Base-by-base conservation (phyloP, 345 rosid genomes). In the Salix viminalis region DNA sequence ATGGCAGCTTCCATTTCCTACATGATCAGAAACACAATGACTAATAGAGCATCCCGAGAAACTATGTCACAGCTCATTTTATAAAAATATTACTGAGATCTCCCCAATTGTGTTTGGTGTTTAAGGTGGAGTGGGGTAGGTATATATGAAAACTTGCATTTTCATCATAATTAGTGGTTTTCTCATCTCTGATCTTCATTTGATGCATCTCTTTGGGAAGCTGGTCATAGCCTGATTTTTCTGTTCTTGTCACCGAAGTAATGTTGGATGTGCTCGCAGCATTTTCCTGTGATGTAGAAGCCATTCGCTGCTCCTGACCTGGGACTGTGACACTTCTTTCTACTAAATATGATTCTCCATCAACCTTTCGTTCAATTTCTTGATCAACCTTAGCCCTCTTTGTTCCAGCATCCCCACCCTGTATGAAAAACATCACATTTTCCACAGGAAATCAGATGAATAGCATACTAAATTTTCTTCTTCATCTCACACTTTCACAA, bases 301-400 rank as follows among this genome's bases (percentile, higher is more conserved):
- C 92, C 87, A 79, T 83, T 24, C 80, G 88, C 76, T 87, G 90
- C 79, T 87, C 95, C 74, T 80, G 70, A 75, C 77, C 87, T 5
- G 84, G 28, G 41, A 83, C 75, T 5, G 84, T 32, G 36, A 83
- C 75, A 80, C 75, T 89, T 84, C 84, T 85, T 75, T 87, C 92
- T 79, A 83, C 80, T 78, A 78, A 75, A 83, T 80, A 81, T 8
- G 84, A 75, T 65, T 86, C 92, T 14, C 58, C 84, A 21, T 74
- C 23, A 23, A 61, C 82, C 58, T 67, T 78, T 12, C 24, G 81
- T 15, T 83, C 88, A 46, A 68, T 76, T 56, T 88, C 92, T 87
- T 86, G 89, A 83, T 91, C 98, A 32, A 90, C 80, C 84, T 91
- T 96, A 2, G 80, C 87, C 84, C 97, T 94, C 88, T 91, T 96